Evolutionary conservation across 805 yeast species (phyloP).

Genomic region (Saccharomyces kudriavzevii): DNA sequence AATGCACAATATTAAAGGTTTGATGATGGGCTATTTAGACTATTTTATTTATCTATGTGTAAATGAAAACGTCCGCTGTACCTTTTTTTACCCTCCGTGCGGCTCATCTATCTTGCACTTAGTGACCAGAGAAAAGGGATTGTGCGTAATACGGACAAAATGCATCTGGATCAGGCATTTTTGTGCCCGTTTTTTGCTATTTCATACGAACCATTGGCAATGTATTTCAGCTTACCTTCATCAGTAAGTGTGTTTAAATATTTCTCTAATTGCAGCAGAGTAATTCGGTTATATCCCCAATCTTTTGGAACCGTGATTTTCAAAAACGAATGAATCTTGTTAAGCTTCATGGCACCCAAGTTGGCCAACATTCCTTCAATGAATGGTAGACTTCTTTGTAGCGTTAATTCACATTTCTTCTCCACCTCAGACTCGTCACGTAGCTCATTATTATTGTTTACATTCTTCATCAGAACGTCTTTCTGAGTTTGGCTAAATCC

Average conservation of each 20-base stretch:
- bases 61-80: neutral
- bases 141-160: neutral
- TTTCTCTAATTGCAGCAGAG: constrained; percentile 10
- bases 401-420: neutral
- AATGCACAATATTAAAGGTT: neutral
- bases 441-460: neutral
- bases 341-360: constrained; percentile 41
- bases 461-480: neutral
- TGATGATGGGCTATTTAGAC: neutral
- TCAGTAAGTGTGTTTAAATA: constrained; percentile 14
- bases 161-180: neutral
- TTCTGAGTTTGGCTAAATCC: neutral
- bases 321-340: constrained; percentile 46
- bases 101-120: neutral
- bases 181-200: constrained; percentile 1
- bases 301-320: constrained; percentile 50
- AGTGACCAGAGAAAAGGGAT: neutral
- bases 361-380: constrained; percentile 51
- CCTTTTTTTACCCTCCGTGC: neutral
- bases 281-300: constrained; percentile 14
- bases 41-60: neutral
- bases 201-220: constrained; percentile 15
- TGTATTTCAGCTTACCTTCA: constrained; percentile 9
- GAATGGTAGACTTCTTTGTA: constrained; percentile 37
- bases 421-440: neutral